A percentile compares a stretch with the other conserved stretches of the same genome.
These are phyloP conservation scores for Pseudomassariella vexata DNA, from an alignment of 2,329 filamentous ascomycete genomes.

Conservation along the genomic window DNA sequence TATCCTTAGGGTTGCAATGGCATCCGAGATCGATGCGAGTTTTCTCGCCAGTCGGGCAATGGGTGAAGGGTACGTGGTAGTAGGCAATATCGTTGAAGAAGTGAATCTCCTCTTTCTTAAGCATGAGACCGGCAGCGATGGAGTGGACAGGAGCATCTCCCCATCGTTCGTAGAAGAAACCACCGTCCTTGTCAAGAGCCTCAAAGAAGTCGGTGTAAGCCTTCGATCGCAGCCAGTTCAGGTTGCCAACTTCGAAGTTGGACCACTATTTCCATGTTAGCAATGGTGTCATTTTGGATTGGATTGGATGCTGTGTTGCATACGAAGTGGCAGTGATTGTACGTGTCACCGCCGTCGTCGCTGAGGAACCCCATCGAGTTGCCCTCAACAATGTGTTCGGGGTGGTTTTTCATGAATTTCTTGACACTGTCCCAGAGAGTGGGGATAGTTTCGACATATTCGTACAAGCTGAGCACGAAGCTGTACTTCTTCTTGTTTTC, in stretches of 20 bases:
- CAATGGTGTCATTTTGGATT: no score
- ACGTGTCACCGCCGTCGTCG: constrained; percentile 83
- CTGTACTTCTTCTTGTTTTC: constrained; percentile 98
- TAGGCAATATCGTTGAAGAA: constrained; percentile 99
- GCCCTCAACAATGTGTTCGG: constrained; percentile 75
- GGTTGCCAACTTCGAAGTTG: constrained; percentile 94
- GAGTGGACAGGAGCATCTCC: constrained; percentile 96
- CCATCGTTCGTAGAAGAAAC: constrained; percentile 99
- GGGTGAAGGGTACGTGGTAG: constrained; percentile 95
- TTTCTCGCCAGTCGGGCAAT: constrained; percentile 90
- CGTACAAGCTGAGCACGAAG: constrained; percentile 91
- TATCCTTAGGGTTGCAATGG: constrained; percentile 90
- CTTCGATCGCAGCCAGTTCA: constrained; percentile 87
- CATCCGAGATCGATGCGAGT: constrained; percentile 79
- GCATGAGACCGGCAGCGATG: constrained; percentile 82
- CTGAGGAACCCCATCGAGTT: constrained; percentile 91
- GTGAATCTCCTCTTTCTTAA: constrained; percentile 91
- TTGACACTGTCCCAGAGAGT: constrained; percentile 94
- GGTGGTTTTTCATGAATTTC: constrained; percentile 87
- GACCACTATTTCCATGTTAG: constrained; percentile 65
- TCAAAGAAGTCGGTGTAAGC: constrained; percentile 90
- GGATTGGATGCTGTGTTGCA: constrained; percentile 27
- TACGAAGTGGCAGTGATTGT: constrained; percentile 97
- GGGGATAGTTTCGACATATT: constrained; percentile 93
- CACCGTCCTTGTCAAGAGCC: constrained; percentile 79